phyloP scores from a whole-genome alignment of 257 asterid genomes.

The Anisodus tanguticus region DNA sequence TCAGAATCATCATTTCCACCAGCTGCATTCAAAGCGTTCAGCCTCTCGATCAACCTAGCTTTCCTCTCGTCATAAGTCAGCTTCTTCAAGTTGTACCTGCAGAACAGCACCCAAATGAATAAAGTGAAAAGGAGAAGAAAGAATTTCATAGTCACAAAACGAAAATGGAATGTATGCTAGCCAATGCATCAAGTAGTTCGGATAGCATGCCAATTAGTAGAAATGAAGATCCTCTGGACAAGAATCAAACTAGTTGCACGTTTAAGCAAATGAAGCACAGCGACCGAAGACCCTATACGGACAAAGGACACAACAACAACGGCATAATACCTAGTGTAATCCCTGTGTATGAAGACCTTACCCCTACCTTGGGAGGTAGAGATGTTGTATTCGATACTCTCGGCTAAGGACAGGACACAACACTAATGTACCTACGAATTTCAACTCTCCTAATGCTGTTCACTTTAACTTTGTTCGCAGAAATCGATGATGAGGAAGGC shows the following conservation, averaged over 20 bases:
- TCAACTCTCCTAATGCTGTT: neutral
- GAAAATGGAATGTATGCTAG: neutral
- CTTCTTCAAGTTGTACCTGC: conserved; percentile 76
- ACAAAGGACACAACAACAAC: neutral
- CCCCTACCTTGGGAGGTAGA: too few relatives aligned
- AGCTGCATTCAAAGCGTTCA: conserved; percentile 70
- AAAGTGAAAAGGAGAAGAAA: too few relatives aligned
- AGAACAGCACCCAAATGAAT: neutral
- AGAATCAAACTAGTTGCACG: neutral
- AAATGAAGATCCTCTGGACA: neutral
- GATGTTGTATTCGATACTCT: neutral
- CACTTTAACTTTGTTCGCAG: neutral
- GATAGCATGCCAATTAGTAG: neutral
- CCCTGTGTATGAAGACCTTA: too few relatives aligned
- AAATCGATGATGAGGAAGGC: neutral
- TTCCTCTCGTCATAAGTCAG: conserved; percentile 76
- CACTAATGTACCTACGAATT: neutral
- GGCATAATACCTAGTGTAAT: too few relatives aligned
- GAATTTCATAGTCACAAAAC: neutral
- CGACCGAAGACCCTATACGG: neutral
- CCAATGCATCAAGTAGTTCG: neutral
- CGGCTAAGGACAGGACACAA: neutral
- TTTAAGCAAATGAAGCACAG: neutral
- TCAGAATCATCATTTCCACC: conserved; percentile 54
- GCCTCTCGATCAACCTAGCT: conserved; percentile 67